Conservation (phyloP, 768 basidiomycete genomes). For the Suillus tomentosus region DNA sequence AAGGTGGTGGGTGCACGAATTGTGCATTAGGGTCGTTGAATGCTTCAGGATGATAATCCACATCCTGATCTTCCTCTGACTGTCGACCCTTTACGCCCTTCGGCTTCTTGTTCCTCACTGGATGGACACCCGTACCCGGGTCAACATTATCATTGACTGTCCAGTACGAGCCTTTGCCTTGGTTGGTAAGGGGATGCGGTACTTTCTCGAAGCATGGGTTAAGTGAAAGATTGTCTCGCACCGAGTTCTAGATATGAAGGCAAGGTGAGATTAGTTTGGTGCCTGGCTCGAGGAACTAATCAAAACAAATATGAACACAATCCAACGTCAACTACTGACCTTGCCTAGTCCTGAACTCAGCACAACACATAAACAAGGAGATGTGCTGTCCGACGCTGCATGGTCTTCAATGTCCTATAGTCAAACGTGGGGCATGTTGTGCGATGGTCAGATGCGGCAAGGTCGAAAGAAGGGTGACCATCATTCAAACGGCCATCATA, state of each 20-base stretch:
- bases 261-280: constrained; percentile 24
- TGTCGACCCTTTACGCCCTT: constrained; percentile 53
- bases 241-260: constrained; percentile 65
- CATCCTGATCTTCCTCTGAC: constrained; percentile 59
- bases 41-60: constrained; percentile 60
- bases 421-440: too few species aligned
- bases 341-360: too few species aligned
- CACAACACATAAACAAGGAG: too few species aligned
- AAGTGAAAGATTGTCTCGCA: constrained; percentile 86
- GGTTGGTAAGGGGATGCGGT: constrained; percentile 84
- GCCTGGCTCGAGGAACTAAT: constrained; percentile 32
- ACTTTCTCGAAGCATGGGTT: constrained; percentile 93
- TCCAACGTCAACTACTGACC: constrained; percentile 69
- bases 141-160: constrained; percentile 90
- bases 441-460: too few species aligned
- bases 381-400: too few species aligned
- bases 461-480: too few species aligned
- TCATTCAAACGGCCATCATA: too few species aligned
- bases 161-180: constrained; percentile 92
- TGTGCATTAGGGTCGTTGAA: constrained; percentile 60
- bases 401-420: too few species aligned
- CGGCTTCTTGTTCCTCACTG: constrained; percentile 84
- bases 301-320: constrained; percentile 62
- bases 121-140: constrained; percentile 85
- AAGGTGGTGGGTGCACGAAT: constrained; percentile 53